A percentile compares a stretch with the other conserved stretches of the same genome.
These are phyloP conservation scores for Mortierella sp. DNA, from an alignment of 371 early-diverging fungal genomes.

Conservation along the genomic window DNA sequence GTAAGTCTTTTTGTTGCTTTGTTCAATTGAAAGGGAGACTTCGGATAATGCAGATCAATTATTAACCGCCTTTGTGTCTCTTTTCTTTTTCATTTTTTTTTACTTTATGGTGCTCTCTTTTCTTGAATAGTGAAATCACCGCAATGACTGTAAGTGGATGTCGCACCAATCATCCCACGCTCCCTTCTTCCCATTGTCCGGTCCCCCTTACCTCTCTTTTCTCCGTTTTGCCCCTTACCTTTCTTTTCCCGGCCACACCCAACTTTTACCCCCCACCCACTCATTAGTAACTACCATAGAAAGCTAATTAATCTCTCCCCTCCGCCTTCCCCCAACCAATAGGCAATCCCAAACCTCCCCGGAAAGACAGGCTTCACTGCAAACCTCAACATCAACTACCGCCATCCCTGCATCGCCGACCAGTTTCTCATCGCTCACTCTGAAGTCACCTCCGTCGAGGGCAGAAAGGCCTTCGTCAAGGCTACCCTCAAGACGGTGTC, in stretches of 20 bases:
- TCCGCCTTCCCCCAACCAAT: background rate
- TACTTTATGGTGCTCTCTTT: background rate
- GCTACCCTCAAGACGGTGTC: constrained; percentile 74
- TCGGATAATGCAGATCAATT: background rate
- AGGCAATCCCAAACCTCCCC: constrained; percentile 72
- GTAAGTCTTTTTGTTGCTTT: constrained; percentile 60
- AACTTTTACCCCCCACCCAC: background rate
- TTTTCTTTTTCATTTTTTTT: background rate
- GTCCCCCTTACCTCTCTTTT: background rate
- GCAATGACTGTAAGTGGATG: constrained; percentile 42
- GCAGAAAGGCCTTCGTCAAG: constrained; percentile 81
- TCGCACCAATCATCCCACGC: constrained; percentile 6
- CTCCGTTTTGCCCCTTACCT: background rate
- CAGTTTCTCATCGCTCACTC: constrained; percentile 73
- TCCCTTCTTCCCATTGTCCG: background rate
- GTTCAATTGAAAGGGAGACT: background rate
- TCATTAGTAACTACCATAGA: background rate
- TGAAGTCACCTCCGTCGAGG: constrained; percentile 69
- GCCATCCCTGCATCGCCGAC: constrained; percentile 71
- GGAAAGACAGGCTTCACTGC: constrained; percentile 82
- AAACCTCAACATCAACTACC: constrained; percentile 81
- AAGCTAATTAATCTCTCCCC: background rate
- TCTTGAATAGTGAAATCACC: constrained; percentile 36
- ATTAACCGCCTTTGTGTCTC: background rate
- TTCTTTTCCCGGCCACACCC: background rate